Conservation (phyloP, 2,329 filamentous ascomycete species). For the Neofusicoccum laricinum region DNA sequence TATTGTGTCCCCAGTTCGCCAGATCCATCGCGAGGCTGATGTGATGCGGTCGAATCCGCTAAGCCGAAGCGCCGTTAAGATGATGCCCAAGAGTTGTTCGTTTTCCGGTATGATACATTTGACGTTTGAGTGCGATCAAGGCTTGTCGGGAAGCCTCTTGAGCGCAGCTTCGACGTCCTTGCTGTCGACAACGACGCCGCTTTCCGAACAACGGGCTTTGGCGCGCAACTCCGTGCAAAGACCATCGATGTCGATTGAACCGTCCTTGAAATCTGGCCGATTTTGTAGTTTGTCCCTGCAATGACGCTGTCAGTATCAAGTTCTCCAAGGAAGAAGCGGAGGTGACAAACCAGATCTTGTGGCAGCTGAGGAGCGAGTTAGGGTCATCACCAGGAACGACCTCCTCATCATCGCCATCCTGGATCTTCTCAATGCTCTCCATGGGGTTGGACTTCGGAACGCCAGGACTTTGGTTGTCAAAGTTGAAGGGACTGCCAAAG, state of each 20-base stretch:
- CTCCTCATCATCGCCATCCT: slow-evolving; percentile 67
- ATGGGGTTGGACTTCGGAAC: slow-evolving; percentile 63
- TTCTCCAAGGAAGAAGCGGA: neutral
- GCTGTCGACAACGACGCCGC: slow-evolving; percentile 83
- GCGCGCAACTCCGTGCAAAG: slow-evolving; percentile 90
- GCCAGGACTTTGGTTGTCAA: slow-evolving; percentile 41
- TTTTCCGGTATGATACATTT: slow-evolving; percentile 14
- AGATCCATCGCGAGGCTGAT: neutral
- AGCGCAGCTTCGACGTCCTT: slow-evolving; percentile 71
- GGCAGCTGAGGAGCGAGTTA: slow-evolving; percentile 72
- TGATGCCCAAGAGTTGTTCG: slow-evolving; percentile 12
- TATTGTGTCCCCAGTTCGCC: slow-evolving; percentile 4
- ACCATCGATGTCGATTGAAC: slow-evolving; percentile 89
- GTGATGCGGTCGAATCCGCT: neutral
- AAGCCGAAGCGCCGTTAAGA: slow-evolving; percentile 17
- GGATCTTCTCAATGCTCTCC: slow-evolving; percentile 71
- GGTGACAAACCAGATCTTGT: slow-evolving; percentile 82
- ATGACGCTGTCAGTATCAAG: slow-evolving; percentile 39
- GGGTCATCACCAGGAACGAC: slow-evolving; percentile 59
- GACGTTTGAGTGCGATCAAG: neutral
- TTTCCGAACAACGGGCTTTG: slow-evolving; percentile 93
- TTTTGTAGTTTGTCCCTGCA: slow-evolving; percentile 83
- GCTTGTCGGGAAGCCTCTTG: slow-evolving; percentile 40
- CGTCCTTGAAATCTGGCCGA: slow-evolving; percentile 82
- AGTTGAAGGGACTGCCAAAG: slow-evolving; percentile 78